A percentile compares a stretch with the other conserved stretches of the same genome.
These are phyloP conservation scores for Coemansia sp. DNA, from an alignment of 192 early-diverging fungal species.

Conservation along the genomic window DNA sequence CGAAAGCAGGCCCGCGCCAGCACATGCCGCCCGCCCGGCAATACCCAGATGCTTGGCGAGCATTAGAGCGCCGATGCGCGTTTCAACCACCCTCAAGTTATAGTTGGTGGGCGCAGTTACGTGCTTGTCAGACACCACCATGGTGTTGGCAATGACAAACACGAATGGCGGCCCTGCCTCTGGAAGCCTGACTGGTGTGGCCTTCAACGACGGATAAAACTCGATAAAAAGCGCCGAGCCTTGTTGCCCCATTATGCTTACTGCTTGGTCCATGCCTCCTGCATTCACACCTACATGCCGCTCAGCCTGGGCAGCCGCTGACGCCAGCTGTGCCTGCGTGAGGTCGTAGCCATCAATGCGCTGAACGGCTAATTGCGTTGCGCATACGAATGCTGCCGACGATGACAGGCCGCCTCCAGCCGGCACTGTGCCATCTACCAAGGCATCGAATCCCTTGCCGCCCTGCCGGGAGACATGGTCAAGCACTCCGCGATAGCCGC, in stretches of 20 bases:
- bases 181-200: constrained; percentile 66
- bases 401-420: constrained; percentile 87
- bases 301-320: constrained; percentile 76
- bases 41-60: constrained; percentile 57
- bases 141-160: constrained; percentile 89
- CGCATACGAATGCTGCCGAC: constrained; percentile 85
- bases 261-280: constrained; percentile 90
- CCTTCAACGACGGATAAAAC: constrained; percentile 72
- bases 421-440: constrained; percentile 83
- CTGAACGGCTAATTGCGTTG: constrained; percentile 68
- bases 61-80: constrained; percentile 71
- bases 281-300: constrained; percentile 78
- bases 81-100: constrained; percentile 92
- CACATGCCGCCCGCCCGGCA: constrained; percentile 41
- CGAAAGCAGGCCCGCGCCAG: constrained; percentile 61
- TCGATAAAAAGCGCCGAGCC: constrained; percentile 78
- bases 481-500: constrained; percentile 63
- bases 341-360: constrained; percentile 24
- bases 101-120: constrained; percentile 85
- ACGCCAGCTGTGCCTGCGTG: constrained; percentile 45
- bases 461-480: constrained; percentile 33
- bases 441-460: constrained; percentile 57
- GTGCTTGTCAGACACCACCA: constrained; percentile 82
- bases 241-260: constrained; percentile 76
- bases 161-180: constrained; percentile 52